phyloP scores from a whole-genome alignment of 164 flowering plant genomes.

The Protea cynaroides region DNA sequence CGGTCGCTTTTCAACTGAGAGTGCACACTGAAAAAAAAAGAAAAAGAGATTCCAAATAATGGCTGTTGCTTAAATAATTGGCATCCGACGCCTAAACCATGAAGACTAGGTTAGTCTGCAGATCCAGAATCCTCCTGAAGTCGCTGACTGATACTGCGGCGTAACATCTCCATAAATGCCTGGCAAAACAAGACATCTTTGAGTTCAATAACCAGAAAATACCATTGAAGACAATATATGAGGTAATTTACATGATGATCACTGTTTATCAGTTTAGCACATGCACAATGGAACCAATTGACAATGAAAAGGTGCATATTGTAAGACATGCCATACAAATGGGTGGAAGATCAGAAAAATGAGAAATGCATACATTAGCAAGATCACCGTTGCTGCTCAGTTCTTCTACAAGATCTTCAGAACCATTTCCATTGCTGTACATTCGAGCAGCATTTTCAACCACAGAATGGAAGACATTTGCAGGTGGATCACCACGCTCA shows the following conservation, averaged over 20 bases:
- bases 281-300: too few species aligned
- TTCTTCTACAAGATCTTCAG: constrained; percentile 38
- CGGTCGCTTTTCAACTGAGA: too few species aligned
- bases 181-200: constrained; percentile 18
- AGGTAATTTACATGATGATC: background rate
- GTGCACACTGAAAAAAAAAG: too few species aligned
- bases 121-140: constrained; percentile 23
- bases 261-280: too few species aligned
- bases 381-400: constrained; percentile 50
- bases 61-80: too few species aligned
- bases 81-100: too few species aligned
- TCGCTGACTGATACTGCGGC: constrained; percentile 33
- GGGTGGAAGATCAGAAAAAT: background rate
- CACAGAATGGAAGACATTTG: constrained; percentile 51
- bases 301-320: background rate
- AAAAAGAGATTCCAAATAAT: too few species aligned
- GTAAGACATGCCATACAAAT: too few species aligned
- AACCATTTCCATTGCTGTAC: constrained; percentile 18
- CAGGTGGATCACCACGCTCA: constrained; percentile 40
- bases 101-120: constrained; percentile 4
- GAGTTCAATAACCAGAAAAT: background rate
- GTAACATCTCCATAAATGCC: constrained; percentile 62
- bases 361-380: constrained; percentile 37
- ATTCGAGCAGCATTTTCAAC: constrained; percentile 39
- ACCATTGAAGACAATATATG: background rate